Base-by-base conservation (phyloP, 1,284 basidiomycete genomes). In the Puccinia horiana region DNA sequence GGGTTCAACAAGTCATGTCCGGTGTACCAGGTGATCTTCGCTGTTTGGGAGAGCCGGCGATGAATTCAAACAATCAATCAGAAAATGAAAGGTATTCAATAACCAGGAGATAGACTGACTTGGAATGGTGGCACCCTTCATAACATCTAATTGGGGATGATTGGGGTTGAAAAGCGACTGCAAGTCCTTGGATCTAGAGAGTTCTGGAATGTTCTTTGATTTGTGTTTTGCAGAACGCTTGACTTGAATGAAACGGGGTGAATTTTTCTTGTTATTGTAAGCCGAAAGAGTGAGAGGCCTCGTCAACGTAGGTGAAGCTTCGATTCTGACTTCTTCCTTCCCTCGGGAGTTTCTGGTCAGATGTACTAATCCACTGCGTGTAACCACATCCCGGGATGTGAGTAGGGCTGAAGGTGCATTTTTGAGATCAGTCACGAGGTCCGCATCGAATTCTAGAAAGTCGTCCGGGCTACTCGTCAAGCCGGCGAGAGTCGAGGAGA, bases 21-120 rank as follows among this genome's bases (percentile, higher is more conserved):
- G 14, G 83, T 84, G 69, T 85, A 85, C 84, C 84, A 85, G 32
- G 84, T 84, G 65, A 84, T 85, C 47, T 76, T 77, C 9, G 83
- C 83, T 47, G 61, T 54, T 42, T 1, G 29, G 29, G 52, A 29
- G 54, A 47, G 23, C 5, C 26, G n/a, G 35, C 11, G 26, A 61
- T n/a, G n/a, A n/a, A n/a, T n/a, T n/a, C n/a, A 35, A 52, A 40
- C 12, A 26, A 37, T 72, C 37, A 47, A 58, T 40, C 18, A 56
- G 16, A 54, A 29, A 32, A 16, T 35, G 32, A 26, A 44, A 44
- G 8, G 40, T 67, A 49, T 37, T 32, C 18, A 0, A 11, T n/a
- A 40, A 56, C 44, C 9, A 16, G 42, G 11, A 12, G 26, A 18
- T 2, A 49, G 32, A 74, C 54, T 47, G 6, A 81, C 78, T 73